Evolutionary conservation across 2,329 filamentous ascomycete genomes (phyloP).

Genomic region (Penicillium sp.): DNA sequence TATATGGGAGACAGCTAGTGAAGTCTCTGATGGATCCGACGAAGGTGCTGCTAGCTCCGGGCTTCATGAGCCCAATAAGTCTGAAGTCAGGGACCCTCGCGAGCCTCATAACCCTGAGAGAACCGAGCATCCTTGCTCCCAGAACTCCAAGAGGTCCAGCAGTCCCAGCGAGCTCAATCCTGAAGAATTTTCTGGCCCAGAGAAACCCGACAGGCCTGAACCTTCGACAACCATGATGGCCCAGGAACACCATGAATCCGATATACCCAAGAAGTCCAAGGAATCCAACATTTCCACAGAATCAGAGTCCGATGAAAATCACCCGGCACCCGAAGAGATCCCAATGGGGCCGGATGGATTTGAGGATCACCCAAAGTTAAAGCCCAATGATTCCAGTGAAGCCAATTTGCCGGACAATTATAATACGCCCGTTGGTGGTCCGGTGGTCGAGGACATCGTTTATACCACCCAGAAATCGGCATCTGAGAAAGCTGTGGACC

Average conservation of each 20-base stretch:
- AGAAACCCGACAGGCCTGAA: neutral
- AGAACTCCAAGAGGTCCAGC: neutral
- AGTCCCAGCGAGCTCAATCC: neutral
- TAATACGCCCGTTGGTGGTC: neutral
- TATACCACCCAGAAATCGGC: neutral
- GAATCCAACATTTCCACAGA: neutral
- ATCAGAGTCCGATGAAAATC: neutral
- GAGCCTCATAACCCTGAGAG: neutral
- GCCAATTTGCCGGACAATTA: neutral
- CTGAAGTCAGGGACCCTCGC: neutral
- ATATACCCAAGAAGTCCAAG: neutral
- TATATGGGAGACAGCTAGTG: neutral
- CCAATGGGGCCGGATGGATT: neutral
- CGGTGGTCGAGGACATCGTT: neutral
- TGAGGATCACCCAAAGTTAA: neutral
- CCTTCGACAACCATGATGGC: neutral
- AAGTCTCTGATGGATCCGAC: neutral
- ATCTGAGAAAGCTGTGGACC: neutral
- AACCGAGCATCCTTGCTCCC: neutral
- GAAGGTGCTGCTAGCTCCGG: neutral
- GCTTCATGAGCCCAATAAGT: neutral
- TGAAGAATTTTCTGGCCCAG: neutral
- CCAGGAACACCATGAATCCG: neutral
- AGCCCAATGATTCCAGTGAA: neutral
- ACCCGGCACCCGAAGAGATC: neutral